Percentiles rank a stretch among this genome's conserved stretches.
phyloP scores from a whole-genome alignment of 768 basidiomycete species.

The Ramaria sp. region DNA sequence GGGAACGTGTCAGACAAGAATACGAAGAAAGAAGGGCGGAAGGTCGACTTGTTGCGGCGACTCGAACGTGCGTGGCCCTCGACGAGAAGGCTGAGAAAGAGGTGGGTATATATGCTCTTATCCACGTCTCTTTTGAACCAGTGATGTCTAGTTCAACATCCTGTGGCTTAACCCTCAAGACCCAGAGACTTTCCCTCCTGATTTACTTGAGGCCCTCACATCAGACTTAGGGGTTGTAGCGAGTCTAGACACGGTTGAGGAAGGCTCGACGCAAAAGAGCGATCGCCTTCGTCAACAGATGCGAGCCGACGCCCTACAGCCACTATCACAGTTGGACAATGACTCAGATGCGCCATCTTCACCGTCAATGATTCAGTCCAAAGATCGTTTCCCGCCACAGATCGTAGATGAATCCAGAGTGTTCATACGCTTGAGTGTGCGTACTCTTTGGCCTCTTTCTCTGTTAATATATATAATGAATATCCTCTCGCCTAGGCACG shows the following conservation, averaged over 20 bases:
- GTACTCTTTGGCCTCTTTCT: conserved; percentile 11
- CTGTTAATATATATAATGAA: conserved; percentile 7
- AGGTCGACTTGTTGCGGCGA: conserved; percentile 56
- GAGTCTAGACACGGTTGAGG: conserved; percentile 10
- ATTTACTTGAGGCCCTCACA: conserved; percentile 46
- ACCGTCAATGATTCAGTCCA: not conserved
- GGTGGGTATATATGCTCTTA: conserved; percentile 30
- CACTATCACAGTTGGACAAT: conserved; percentile 19
- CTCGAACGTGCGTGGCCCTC: conserved; percentile 61
- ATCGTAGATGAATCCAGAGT: conserved; percentile 55
- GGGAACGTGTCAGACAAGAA: conserved; percentile 59
- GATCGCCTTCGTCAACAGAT: conserved; percentile 63
- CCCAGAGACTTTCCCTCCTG: conserved; percentile 53
- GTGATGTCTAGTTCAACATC: conserved; percentile 60
- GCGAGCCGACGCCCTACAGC: conserved; percentile 59
- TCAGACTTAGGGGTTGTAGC: conserved; percentile 13
- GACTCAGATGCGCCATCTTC: conserved; percentile 8
- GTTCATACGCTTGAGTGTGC: conserved; percentile 57
- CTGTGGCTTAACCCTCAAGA: conserved; percentile 67
- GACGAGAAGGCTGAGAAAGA: conserved; percentile 64
- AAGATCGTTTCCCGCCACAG: conserved; percentile 24
- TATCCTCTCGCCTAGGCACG: conserved; percentile 39
- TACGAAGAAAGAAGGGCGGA: conserved; percentile 72
- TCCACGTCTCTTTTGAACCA: conserved; percentile 4
- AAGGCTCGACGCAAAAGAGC: conserved; percentile 20